Conservation (phyloP, 75 land plant species). For the Isoetes taiwanensis region DNA sequence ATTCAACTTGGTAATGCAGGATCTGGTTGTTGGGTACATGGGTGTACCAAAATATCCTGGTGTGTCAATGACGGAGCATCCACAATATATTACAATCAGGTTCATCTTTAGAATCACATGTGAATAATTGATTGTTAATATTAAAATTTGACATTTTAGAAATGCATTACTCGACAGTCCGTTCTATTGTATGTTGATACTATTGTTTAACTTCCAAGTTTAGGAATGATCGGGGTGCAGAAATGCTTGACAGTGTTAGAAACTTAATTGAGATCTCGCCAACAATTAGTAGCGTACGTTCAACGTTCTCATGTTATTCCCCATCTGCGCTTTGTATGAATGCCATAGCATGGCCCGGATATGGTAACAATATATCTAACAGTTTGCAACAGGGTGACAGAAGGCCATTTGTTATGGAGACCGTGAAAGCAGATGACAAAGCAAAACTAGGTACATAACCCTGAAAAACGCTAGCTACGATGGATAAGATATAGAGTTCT, state of each 20-base stretch:
- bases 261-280: slow-evolving; percentile 71
- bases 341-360: too few species aligned
- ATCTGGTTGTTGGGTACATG: slow-evolving; percentile 98
- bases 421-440: slow-evolving; percentile 93
- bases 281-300: slow-evolving; percentile 57
- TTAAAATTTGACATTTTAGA: too few species aligned
- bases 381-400: slow-evolving; percentile 81
- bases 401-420: slow-evolving; percentile 83
- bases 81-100: slow-evolving; percentile 96
- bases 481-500: too few species aligned
- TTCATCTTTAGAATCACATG: too few species aligned
- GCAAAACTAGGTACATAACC: slow-evolving; percentile 94
- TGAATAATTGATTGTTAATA: too few species aligned
- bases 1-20: slow-evolving; percentile 35
- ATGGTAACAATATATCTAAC: too few species aligned
- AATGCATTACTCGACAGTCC: too few species aligned
- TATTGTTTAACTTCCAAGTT: too few species aligned
- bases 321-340: background rate
- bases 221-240: slow-evolving; percentile 96
- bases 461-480: too few species aligned
- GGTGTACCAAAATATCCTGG: slow-evolving; percentile 95
- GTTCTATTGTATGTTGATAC: too few species aligned
- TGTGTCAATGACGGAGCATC: slow-evolving; percentile 80
- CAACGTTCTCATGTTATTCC: background rate
- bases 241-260: slow-evolving; percentile 73